A percentile compares a stretch with the other conserved stretches of the same genome.
phyloP scores from a whole-genome alignment of 2,329 filamentous ascomycete species.

The Proliferodiscus dingleyae region DNA sequence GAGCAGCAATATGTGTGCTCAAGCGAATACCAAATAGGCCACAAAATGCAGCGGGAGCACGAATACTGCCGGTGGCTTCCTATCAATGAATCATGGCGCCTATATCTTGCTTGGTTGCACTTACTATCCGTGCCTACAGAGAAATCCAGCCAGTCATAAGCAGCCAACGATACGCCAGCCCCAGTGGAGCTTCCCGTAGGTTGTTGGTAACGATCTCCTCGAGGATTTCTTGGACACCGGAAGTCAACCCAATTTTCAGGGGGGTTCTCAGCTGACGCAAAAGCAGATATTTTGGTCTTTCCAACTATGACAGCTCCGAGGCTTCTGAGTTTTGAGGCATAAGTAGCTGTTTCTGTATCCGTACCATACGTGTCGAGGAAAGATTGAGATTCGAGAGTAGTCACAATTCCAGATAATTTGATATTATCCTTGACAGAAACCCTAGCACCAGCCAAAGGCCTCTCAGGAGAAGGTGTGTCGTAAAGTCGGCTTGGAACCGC shows the following conservation, averaged over 20 bases:
- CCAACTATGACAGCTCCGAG: conserved; percentile 52
- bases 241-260: conserved; percentile 31
- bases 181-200: conserved; percentile 42
- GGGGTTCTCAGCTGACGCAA: conserved; percentile 34
- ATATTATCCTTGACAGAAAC: conserved; percentile 59
- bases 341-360: conserved; percentile 40
- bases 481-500: conserved; percentile 59
- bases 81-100: too few species aligned
- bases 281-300: conserved; percentile 44
- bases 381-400: conserved; percentile 50
- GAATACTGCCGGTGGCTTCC: too few species aligned
- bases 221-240: conserved; percentile 31
- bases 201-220: conserved; percentile 41
- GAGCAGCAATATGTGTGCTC: too few species aligned
- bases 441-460: conserved; percentile 47
- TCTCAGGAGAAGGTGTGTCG: not conserved
- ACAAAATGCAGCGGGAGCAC: too few species aligned
- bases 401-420: conserved; percentile 49
- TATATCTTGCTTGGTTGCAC: too few species aligned
- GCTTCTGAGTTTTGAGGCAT: conserved; percentile 50
- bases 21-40: too few species aligned
- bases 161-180: conserved; percentile 36
- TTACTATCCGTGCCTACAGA: conserved; percentile 40
- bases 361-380: conserved; percentile 48
- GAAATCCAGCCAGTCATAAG: conserved; percentile 42